Evolutionary conservation across 495 filamentous ascomycete genomes (phyloP), one percentile per base, ranked within the genome.

Genomic region (Aspergillus steynii): DNA sequence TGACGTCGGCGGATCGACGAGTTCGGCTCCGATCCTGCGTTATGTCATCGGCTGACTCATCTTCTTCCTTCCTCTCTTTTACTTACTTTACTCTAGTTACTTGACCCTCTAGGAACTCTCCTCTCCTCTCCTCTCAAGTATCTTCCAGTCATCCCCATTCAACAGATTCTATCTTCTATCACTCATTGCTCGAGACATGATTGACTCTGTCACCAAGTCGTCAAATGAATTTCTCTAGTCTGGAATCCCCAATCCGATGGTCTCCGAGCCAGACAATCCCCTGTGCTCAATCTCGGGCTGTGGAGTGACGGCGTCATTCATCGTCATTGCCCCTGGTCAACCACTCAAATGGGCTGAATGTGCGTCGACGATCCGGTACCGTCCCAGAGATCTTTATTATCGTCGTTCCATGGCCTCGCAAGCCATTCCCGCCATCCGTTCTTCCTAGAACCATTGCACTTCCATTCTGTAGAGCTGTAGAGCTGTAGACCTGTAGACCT

Each of bases 21-120:
- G 3, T 45, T 37, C 37, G 37, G 15, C 10, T 25, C 50, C 28
- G 50, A 31, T 34, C n/a, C 58, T 37, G 20, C 20, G 34, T 59
- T 52, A 65, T 65, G 61, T 60, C 62, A 65, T 65, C 50, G 8
- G 52, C 46, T 65, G 54, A 65, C 62, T 61, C 54, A 65, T 54
- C 62, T 48, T 14, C 14, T 29, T 25, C 45, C 52, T 3, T 15
- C 29, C 32, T 58, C 27, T 15, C 29, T 14, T 53, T 29, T 4
- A 2, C 26, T 20, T 20, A 20, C 20, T 20, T 20, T 20, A 20
- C 20, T 20, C 20, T 20, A 20, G 20, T 20, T 20, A 20, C 20
- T 20, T 20, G 20, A 29, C 20, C 26, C 10, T 31, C 50, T 26
- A 12, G 3, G 50, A 5, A 6, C 20, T 59, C 31, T 27, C 27